Base-by-base conservation (phyloP, 129 eudicot genomes). In the Centrapalus pauciflorus region DNA sequence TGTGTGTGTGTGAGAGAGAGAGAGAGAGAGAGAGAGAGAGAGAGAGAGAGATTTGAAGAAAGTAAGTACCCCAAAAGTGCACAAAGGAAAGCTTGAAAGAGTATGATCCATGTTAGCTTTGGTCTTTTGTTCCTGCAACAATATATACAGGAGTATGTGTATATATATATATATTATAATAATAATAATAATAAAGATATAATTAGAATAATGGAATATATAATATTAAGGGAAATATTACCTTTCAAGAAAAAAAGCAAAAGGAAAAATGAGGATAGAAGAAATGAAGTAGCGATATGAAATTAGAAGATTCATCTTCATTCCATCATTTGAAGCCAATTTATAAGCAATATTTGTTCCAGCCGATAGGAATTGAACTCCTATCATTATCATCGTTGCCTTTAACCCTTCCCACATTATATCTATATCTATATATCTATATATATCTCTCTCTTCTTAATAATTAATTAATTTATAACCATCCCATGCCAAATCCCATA, bases 121-220 rank as follows among this genome's bases (percentile, higher is more conserved):
- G 85, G 82, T 58, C 85, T 81, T 61, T 27, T 29, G 54, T 70
- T 75, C 69, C 85, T 81, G 79, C 79, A 41, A 66, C 46, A 55
- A 28, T n/a, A n/a, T n/a, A n/a, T 45, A 41, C 29, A 4, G 50
- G n/a, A n/a, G n/a, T n/a, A n/a, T n/a, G n/a, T n/a, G n/a, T n/a
- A n/a, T n/a, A n/a, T n/a, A n/a, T n/a, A n/a, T n/a, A n/a, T n/a
- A n/a, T n/a, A n/a, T 8, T 23, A 51, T 7, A 51, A 51, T 51
- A 51, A 51, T 5, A 17, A 7, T 20, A 52, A 30, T 9, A 9
- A 14, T n/a, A n/a, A n/a, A n/a, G n/a, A n/a, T n/a, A n/a, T n/a
- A n/a, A n/a, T n/a, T n/a, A n/a, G n/a, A n/a, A n/a, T n/a, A 55
- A 4, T 4, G 9, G 9, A 11, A n/a, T n/a, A n/a, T n/a, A n/a